Evolutionary conservation across 164 flowering plant species (phyloP).

Genomic region (Berberis thunbergii): DNA sequence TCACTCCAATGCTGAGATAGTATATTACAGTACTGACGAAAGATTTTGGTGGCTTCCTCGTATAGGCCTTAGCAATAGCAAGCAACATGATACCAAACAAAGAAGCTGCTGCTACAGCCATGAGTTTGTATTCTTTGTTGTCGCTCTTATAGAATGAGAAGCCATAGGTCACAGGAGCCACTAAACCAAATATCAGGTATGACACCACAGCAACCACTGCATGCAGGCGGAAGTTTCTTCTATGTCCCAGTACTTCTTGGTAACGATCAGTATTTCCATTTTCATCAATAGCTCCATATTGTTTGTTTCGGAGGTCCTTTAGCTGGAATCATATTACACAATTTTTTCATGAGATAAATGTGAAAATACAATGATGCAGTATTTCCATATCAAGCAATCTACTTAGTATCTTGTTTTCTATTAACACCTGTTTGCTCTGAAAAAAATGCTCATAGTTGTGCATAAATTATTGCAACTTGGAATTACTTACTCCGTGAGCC

Average conservation of each 20-base stretch:
- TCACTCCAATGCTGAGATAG: conserved; percentile 15
- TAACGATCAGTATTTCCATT: conserved; percentile 27
- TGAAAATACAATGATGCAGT: too few relatives aligned
- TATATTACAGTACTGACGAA: conserved; percentile 24
- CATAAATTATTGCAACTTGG: background rate
- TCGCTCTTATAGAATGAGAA: conserved; percentile 35
- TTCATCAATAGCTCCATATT: conserved; percentile 10
- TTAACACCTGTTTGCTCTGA: background rate
- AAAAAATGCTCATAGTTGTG: background rate
- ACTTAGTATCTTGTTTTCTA: too few relatives aligned
- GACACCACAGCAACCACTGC: conserved; percentile 42
- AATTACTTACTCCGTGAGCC: conserved; percentile 56
- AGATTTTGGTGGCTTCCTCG: conserved; percentile 11
- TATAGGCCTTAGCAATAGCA: conserved; percentile 30
- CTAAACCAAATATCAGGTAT: conserved; percentile 40
- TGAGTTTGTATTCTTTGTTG: conserved; percentile 30
- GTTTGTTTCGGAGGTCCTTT: conserved; percentile 38
- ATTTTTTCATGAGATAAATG: too few relatives aligned
- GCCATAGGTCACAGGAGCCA: conserved; percentile 38
- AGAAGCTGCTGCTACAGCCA: conserved; percentile 34
- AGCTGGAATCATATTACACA: conserved; percentile 37
- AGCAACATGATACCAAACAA: conserved; percentile 37
- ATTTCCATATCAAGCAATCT: too few relatives aligned
- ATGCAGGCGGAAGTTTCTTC: conserved; percentile 40
- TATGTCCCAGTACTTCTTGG: conserved; percentile 42